Evolutionary conservation across 352 stramenopile species (phyloP), one percentile per base, ranked within the genome.

Genomic region (Phytophthora pluvialis): DNA sequence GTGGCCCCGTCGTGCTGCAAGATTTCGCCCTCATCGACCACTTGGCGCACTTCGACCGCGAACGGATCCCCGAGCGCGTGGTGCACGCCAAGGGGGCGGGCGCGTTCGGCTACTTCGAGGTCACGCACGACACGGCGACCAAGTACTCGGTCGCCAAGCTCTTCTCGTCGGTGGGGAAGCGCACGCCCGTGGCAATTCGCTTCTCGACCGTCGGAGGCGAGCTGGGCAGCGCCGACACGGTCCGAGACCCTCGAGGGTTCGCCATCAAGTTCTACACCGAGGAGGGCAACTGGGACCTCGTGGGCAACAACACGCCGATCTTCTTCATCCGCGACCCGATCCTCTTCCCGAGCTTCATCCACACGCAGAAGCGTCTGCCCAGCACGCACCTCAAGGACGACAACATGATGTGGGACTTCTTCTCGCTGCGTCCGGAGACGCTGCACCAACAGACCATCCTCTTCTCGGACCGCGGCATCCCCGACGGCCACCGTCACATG

Each of bases 211-310:
- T 97, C 16, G 84, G 78, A 25, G 86, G 83, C 3, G 91, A 97
- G 57, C 67, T 47, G 35, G 90, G 89, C 40, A 88, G 73, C 21
- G 73, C 89, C 8, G 90, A 97, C 64, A 97, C 91, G 10, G 85
- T 77, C 3, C 87, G 93, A 6, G 92, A 98, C 65, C 88, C 88
- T 7, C 78, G 93, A n/a, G 93, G 93, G 3, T 98, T 98, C 67
- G 89, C 93, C 8, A 76, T 98, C 36, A 98, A 98, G 73, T 97
- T 98, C 59, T 97, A 98, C 80, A 97, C 90, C 18, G 85, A 97
- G 51, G 90, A 98, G 47, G 93, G 93, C 40, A 97, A 98, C 73
- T 98, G 92, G 87, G 93, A 98, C 68, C 54, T 98, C 21, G 91
- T 98, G 36, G 90, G 90, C 33, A 97, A 97, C 81, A 98, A 98